These are phyloP conservation scores for Penicillium odoratum DNA, from an alignment of 495 filamentous ascomycete species.

Conservation along the genomic window DNA sequence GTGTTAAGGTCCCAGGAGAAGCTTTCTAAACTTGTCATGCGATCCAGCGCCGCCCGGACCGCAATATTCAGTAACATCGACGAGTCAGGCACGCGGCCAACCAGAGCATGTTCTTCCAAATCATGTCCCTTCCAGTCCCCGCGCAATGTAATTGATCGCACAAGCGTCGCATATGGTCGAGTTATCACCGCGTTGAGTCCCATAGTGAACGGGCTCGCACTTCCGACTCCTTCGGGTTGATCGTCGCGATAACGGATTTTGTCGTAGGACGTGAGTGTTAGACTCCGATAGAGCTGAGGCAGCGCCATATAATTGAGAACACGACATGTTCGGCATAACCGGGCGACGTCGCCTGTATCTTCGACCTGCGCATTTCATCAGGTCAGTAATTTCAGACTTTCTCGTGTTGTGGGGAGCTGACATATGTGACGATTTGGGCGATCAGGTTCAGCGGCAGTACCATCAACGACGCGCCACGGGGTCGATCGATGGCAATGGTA, in stretches of 20 bases:
- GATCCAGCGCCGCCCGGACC: conserved; percentile 58
- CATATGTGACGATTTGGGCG: conserved; percentile 53
- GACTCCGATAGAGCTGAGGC: conserved; percentile 58
- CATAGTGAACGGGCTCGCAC: conserved; percentile 62
- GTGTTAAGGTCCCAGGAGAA: conserved; percentile 66
- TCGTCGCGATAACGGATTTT: conserved; percentile 61
- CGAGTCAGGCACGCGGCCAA: conserved; percentile 60
- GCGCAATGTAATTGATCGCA: conserved; percentile 53
- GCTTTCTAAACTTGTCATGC: conserved; percentile 54
- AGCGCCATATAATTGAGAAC: conserved; percentile 66
- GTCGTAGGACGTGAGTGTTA: conserved; percentile 59
- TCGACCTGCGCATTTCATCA: conserved; percentile 41
- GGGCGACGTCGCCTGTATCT: conserved; percentile 56
- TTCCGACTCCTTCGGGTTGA: conserved; percentile 59
- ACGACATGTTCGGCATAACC: conserved; percentile 59
- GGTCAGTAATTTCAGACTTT: conserved; percentile 16
- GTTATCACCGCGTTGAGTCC: conserved; percentile 62
- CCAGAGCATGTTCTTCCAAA: conserved; percentile 55
- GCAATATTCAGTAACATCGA: conserved; percentile 64
- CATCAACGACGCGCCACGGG: conserved; percentile 38
- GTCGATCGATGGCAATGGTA: conserved; percentile 34
- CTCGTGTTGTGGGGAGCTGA: conserved; percentile 30
- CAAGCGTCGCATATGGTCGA: conserved; percentile 50
- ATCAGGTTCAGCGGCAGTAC: conserved; percentile 60
- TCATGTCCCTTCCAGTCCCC: conserved; percentile 61